Percentiles rank a stretch among this genome's conserved stretches.
phyloP scores from a whole-genome alignment of 2,329 filamentous ascomycete genomes.

The Aspergillus alliaceus region DNA sequence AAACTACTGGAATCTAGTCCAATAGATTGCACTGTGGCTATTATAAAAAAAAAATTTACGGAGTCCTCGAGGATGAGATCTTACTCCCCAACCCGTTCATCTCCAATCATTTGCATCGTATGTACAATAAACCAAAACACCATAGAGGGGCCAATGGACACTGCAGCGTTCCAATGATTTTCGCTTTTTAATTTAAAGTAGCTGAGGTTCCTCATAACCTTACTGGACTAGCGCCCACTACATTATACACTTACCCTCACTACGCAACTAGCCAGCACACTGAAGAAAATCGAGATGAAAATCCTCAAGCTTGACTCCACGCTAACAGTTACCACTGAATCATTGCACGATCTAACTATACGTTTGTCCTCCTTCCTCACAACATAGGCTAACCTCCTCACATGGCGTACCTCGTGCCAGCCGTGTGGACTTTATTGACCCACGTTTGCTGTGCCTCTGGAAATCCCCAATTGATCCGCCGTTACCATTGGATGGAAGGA shows the following conservation, averaged over 20 bases:
- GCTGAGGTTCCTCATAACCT: constrained; percentile 3
- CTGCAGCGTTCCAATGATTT: neutral
- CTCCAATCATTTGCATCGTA: too few species aligned
- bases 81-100: too few species aligned
- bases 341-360: constrained; percentile 2
- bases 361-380: neutral
- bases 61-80: too few species aligned
- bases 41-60: neutral
- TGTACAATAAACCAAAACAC: too few species aligned
- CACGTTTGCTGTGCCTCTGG: neutral
- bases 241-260: neutral
- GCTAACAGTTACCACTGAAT: neutral
- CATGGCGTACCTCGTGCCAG: constrained; percentile 13
- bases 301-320: constrained; percentile 5
- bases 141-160: too few species aligned
- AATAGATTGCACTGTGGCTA: neutral
- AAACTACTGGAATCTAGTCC: neutral
- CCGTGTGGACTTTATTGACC: constrained; percentile 3
- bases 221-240: constrained; percentile 4
- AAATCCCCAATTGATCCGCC: too few species aligned
- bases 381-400: neutral
- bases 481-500: too few species aligned
- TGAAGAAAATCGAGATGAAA: constrained; percentile 6
- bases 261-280: neutral
- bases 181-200: constrained; percentile 4